A percentile compares a stretch with the other conserved stretches of the same genome.
Evolutionary conservation across 176 grass and related monocot genomes (phyloP).

Genomic region (Cenchrus fungigraminus): DNA sequence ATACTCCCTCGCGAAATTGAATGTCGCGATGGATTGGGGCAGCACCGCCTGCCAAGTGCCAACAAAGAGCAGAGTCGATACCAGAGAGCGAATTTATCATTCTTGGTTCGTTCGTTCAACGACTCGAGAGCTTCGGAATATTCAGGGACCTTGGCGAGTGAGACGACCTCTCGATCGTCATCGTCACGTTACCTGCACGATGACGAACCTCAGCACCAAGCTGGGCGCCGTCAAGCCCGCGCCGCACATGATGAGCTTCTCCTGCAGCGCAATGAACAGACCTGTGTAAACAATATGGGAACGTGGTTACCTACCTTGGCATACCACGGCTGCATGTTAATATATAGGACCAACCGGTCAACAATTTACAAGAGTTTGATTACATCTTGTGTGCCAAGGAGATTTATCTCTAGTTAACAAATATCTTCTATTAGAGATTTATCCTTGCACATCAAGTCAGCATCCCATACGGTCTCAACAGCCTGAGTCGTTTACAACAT

Average conservation of each 20-base stretch:
- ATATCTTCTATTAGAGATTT: too few species aligned
- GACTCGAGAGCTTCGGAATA: too few species aligned
- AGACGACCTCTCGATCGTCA: neutral
- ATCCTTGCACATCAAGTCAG: too few species aligned
- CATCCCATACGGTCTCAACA: too few species aligned
- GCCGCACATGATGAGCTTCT: slow-evolving; percentile 70
- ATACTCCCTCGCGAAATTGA: slow-evolving; percentile 74
- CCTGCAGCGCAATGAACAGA: slow-evolving; percentile 78
- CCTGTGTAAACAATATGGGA: slow-evolving; percentile 24
- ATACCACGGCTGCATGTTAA: too few species aligned
- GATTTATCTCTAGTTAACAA: too few species aligned
- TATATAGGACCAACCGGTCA: too few species aligned
- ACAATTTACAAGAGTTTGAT: too few species aligned
- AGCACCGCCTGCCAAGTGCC: slow-evolving; percentile 51
- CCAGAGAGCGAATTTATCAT: neutral
- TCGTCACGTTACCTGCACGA: slow-evolving; percentile 54
- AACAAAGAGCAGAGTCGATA: neutral
- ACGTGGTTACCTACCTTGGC: too few species aligned
- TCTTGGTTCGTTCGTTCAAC: neutral
- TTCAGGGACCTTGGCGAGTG: neutral
- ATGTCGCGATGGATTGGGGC: slow-evolving; percentile 65
- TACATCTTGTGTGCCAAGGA: too few species aligned
- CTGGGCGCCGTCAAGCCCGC: slow-evolving; percentile 41
- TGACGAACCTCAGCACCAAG: slow-evolving; percentile 66
- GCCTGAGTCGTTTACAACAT: neutral